Base-by-base conservation (phyloP, 2,329 filamentous ascomycete genomes). In the Lachnellula arida region DNA sequence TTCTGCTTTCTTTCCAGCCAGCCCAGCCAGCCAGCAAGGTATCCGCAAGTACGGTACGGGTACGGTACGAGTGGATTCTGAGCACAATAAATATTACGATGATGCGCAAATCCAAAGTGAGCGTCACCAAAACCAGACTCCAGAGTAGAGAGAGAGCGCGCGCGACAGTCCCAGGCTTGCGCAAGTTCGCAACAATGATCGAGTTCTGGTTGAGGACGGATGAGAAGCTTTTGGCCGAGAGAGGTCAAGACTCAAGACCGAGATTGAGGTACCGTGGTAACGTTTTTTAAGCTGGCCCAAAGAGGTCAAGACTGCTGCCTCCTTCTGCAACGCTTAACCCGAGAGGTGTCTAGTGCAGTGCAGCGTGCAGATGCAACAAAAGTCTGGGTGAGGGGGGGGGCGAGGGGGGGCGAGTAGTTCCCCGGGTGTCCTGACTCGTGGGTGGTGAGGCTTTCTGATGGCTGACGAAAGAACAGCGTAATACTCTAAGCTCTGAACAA, bases 201-300 rank as follows among this genome's bases (percentile, higher is more conserved):
- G 39, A 19, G 39, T 42, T 19, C 39, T n/a, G 15, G 42, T 15
- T 12, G 19, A 25, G 42, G 15, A 22, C 3, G 17, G 14, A 35
- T 48, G 47, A 43, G n/a, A 15, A 53, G n/a, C 22, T 37, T 34
- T 56, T 55, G 57, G 47, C 61, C 63, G 52, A 61, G 60, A 65
- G 51, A 52, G 60, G 63, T 58, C 63, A 63, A 58, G 56, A 49
- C 56, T 42, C 46, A 54, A 57, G 62, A 42, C 53, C 54, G 54
- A 55, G 57, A 49, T 44, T 34, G 51, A 42, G 57, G 55, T 32
- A 32, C 28, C 28, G 28, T 11, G 8, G 9, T 32, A 32, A 11
- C 8, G 28, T 9, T 32, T 32, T 54, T 56, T 55, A 46, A 52
- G 35, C 23, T 39, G 40, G 46, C 14, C 32, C 46, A 34, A 17